Conservation (phyloP, 192 early-diverging fungal species). For the Umbelopsis sp. region DNA sequence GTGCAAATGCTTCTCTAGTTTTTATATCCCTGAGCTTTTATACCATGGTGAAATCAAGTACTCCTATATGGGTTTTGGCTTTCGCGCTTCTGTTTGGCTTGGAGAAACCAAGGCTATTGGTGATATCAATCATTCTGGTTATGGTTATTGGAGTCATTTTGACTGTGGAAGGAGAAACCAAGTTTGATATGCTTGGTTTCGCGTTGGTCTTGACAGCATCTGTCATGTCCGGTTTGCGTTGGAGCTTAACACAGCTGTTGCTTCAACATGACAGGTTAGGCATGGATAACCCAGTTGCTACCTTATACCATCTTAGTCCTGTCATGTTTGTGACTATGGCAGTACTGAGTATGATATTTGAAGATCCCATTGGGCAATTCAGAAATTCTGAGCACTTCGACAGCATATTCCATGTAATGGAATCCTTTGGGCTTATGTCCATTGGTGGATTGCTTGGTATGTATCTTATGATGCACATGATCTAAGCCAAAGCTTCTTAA, state of each 20-base stretch:
- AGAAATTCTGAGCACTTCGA: slow-evolving; percentile 57
- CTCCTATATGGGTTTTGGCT: slow-evolving; percentile 69
- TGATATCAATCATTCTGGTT: slow-evolving; percentile 68
- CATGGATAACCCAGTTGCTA: slow-evolving; percentile 81
- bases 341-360: slow-evolving; percentile 53
- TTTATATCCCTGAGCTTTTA: slow-evolving; percentile 86
- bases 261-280: slow-evolving; percentile 65
- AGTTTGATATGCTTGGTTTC: slow-evolving; percentile 60
- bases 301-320: slow-evolving; percentile 75
- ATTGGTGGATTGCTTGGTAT: slow-evolving; percentile 66
- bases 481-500: not conserved
- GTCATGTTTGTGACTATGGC: slow-evolving; percentile 73
- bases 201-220: slow-evolving; percentile 64
- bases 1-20: slow-evolving; percentile 78
- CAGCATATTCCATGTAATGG: slow-evolving; percentile 34
- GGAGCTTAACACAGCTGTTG: slow-evolving; percentile 82
- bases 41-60: slow-evolving; percentile 75
- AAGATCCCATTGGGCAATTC: slow-evolving; percentile 61
- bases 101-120: slow-evolving; percentile 61
- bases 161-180: slow-evolving; percentile 74
- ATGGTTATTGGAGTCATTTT: slow-evolving; percentile 78
- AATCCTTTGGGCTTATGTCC: slow-evolving; percentile 56
- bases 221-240: slow-evolving; percentile 78
- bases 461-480: not conserved
- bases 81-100: slow-evolving; percentile 85